These are phyloP conservation scores for Komagataea norvegica DNA, from an alignment of 1,139 yeast genomes.

Conservation along the genomic window DNA sequence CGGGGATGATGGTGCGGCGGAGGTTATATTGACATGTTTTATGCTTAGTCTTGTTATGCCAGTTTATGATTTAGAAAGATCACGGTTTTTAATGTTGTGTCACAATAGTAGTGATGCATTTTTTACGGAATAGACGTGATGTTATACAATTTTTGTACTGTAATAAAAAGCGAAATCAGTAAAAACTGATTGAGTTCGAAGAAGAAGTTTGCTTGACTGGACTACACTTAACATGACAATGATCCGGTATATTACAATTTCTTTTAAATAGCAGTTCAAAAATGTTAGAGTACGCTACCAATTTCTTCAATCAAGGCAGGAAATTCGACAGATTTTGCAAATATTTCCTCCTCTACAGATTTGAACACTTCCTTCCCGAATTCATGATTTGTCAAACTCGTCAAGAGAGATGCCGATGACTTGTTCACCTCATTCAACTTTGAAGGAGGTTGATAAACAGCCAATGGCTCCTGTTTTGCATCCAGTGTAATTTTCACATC, in stretches of 20 bases:
- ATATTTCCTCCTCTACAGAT: constrained; percentile 27
- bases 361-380: constrained; percentile 30
- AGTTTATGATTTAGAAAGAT: no score
- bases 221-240: no score
- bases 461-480: constrained; percentile 17
- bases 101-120: no score
- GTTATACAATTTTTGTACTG: no score
- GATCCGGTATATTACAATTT: constrained; percentile 6
- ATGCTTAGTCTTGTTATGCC: no score
- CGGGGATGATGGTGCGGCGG: no score
- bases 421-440: constrained; percentile 34
- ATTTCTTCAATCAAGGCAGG: constrained; percentile 32
- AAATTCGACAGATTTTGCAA: constrained; percentile 29
- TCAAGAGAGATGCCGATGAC: constrained; percentile 32
- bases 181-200: no score
- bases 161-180: no score
- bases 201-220: no score
- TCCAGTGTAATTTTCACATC: constrained; percentile 6
- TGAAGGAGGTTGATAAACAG: constrained; percentile 19
- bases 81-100: no score
- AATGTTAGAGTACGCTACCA: not conserved
- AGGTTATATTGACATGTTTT: no score
- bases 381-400: constrained; percentile 28
- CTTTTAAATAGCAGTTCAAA: constrained; percentile 19
- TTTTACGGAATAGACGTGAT: no score